A percentile compares a stretch with the other conserved stretches of the same genome.
Conservation (phyloP, 23 red algal genomes). For the Gracilaria gracilis region DNA sequence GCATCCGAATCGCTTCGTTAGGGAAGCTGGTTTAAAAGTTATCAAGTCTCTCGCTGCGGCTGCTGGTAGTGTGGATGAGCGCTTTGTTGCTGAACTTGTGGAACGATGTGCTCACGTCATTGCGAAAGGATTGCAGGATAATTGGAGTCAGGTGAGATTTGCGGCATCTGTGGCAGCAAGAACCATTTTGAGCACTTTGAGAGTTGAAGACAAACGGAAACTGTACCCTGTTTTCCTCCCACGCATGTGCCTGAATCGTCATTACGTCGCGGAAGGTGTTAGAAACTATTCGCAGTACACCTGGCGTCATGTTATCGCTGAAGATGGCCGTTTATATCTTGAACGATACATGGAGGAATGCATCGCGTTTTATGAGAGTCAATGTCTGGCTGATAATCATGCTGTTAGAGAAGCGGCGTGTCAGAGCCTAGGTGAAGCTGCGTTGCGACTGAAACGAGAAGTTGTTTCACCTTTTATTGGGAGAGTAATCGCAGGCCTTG, state of each 20-base stretch:
- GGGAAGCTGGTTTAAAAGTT: conserved; percentile 82
- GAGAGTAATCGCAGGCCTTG: conserved; percentile 65
- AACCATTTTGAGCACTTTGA: conserved; percentile 29
- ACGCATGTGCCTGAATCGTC: conserved; percentile 94
- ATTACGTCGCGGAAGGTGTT: conserved; percentile 98
- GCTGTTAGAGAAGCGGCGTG: conserved; percentile 95
- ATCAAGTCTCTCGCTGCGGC: not conserved
- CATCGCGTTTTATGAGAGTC: conserved; percentile 74
- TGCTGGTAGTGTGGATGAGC: conserved; percentile 6
- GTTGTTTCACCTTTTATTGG: conserved; percentile 56
- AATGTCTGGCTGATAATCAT: conserved; percentile 95
- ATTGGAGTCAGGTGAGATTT: conserved; percentile 99
- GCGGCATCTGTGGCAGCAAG: conserved; percentile 61
- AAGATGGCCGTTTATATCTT: conserved; percentile 66
- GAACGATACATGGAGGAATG: conserved; percentile 47
- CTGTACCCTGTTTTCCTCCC: conserved; percentile 79
- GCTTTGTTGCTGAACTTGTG: conserved; percentile 24
- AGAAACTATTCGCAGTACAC: conserved; percentile 73
- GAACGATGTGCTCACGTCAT: conserved; percentile 10
- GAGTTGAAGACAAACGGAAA: not conserved
- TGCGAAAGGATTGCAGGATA: conserved; percentile 87
- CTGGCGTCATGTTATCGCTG: conserved; percentile 71
- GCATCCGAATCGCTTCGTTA: conserved; percentile 95
- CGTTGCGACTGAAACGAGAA: conserved; percentile 40
- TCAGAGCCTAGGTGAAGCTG: conserved; percentile 81